Evolutionary conservation across 352 stramenopile genomes (phyloP), one percentile per base, ranked within the genome.

Genomic region (Phytophthora palmivora): DNA sequence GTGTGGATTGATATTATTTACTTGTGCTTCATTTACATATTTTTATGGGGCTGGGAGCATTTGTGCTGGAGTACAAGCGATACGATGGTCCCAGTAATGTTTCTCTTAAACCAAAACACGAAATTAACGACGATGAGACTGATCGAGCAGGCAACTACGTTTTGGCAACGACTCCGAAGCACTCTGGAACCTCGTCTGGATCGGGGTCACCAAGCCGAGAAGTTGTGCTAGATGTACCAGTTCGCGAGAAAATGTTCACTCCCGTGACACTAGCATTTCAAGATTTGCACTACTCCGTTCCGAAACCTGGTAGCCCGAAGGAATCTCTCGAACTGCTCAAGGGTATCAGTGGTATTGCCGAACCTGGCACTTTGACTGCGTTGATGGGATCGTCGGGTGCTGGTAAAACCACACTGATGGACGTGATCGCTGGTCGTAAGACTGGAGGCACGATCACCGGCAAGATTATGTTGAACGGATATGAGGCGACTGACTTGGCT

Each of bases 371-470:
- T 15, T 77, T 97, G 67, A 97, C 87, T 9, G 91, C 88, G 12
- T 63, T 98, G 4, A 96, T 96, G 83, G 89, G 89, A 6, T 85
- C 67, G 6, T 85, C 59, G 18, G 86, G 81, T 45, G 82, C 84
- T 9, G 41, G 52, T 6, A 60, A 60, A n/a, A 60, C 52, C 10
- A 60, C 52, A 1, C 32, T 61, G 9, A 53, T 61, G 41, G 53
- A 61, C 16, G 53, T 61, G 15, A 53, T 61, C 22, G 53, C 53
- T 45, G 53, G 53, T 7, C 53, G 53, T 7, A 61, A 61, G 30
- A 76, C 70, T 51, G 74, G 66, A 16, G 92, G 94, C 16, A 79
- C 70, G 10, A 82, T 91, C 43, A 63, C 41, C 0, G 88, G 88
- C 14, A 70, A 89, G 6, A 80, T 95, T 6, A 24, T 72, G 3